Percentiles rank a stretch among this genome's conserved stretches.
phyloP scores from a whole-genome alignment of 345 rosid species.

The Rhodamnia argentea region DNA sequence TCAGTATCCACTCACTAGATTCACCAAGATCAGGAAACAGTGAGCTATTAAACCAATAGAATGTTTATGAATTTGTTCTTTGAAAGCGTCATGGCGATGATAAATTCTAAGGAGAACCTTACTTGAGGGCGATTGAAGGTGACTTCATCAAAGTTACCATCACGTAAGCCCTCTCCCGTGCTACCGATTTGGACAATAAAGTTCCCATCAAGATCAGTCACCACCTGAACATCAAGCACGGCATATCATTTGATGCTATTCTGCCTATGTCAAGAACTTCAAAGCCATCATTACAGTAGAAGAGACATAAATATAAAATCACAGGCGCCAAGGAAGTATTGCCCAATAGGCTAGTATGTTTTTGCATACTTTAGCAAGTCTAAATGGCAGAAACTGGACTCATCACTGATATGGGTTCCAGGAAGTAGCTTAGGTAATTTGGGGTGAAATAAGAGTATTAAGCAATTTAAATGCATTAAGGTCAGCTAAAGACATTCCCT shows the following conservation, averaged over 20 bases:
- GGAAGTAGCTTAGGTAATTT: not conserved
- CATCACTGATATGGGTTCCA: not conserved
- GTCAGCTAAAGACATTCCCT: not conserved
- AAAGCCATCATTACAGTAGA: not conserved
- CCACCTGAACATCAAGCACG: slow-evolving; percentile 40
- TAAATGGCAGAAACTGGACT: not conserved
- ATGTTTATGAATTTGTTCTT: not conserved
- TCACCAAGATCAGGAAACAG: not conserved
- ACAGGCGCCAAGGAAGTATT: not conserved
- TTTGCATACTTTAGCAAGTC: not conserved
- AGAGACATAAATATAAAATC: not conserved
- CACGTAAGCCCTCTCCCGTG: slow-evolving; percentile 65
- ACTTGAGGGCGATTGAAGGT: slow-evolving; percentile 87
- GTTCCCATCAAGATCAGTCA: slow-evolving; percentile 79
- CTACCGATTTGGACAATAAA: slow-evolving; percentile 80
- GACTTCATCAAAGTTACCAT: slow-evolving; percentile 83
- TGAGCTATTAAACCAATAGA: not conserved
- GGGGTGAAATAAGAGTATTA: not conserved
- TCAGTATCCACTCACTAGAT: not conserved
- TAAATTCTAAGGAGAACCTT: slow-evolving; percentile 4
- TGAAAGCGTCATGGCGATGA: not conserved
- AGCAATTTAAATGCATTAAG: not conserved
- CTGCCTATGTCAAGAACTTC: not conserved
- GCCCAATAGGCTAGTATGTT: not conserved
- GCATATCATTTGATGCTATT: not conserved